phyloP scores from a whole-genome alignment of 2,329 filamentous ascomycete species.

The Apiospora rasikravindrae region DNA sequence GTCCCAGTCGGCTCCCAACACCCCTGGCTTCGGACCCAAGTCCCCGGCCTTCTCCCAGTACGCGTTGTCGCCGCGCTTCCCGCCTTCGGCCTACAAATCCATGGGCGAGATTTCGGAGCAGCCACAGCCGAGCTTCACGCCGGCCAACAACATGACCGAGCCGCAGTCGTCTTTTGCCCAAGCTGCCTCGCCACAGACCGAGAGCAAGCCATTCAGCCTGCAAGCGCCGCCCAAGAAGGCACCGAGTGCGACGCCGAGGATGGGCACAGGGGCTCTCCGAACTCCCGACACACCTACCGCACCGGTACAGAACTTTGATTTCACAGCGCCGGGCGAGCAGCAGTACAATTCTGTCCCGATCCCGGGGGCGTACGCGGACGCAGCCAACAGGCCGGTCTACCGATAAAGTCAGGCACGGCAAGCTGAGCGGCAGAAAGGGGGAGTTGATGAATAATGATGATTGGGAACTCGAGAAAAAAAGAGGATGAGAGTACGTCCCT shows the following conservation, averaged over 20 bases:
- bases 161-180: slow-evolving; percentile 67
- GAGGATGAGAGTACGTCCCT: slow-evolving; percentile 18
- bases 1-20: slow-evolving; percentile 90
- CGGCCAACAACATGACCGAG: slow-evolving; percentile 61
- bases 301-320: slow-evolving; percentile 43
- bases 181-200: slow-evolving; percentile 33
- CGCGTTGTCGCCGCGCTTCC: slow-evolving; percentile 66
- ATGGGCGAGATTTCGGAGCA: slow-evolving; percentile 50
- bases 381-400: slow-evolving; percentile 24
- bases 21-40: slow-evolving; percentile 82
- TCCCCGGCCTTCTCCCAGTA: slow-evolving; percentile 61
- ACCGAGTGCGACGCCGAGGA: slow-evolving; percentile 76
- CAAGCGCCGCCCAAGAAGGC: slow-evolving; percentile 83
- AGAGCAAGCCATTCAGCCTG: slow-evolving; percentile 76
- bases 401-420: neutral
- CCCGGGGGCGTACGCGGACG: slow-evolving; percentile 76
- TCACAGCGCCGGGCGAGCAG: slow-evolving; percentile 77
- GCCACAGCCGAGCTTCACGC: slow-evolving; percentile 54
- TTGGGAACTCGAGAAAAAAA: slow-evolving; percentile 17
- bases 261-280: slow-evolving; percentile 64
- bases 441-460: slow-evolving; percentile 27
- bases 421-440: neutral
- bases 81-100: slow-evolving; percentile 60
- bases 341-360: slow-evolving; percentile 88
- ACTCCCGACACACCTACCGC: slow-evolving; percentile 51